Base-by-base conservation (phyloP, 768 basidiomycete genomes). In the Tricholoma sp. region DNA sequence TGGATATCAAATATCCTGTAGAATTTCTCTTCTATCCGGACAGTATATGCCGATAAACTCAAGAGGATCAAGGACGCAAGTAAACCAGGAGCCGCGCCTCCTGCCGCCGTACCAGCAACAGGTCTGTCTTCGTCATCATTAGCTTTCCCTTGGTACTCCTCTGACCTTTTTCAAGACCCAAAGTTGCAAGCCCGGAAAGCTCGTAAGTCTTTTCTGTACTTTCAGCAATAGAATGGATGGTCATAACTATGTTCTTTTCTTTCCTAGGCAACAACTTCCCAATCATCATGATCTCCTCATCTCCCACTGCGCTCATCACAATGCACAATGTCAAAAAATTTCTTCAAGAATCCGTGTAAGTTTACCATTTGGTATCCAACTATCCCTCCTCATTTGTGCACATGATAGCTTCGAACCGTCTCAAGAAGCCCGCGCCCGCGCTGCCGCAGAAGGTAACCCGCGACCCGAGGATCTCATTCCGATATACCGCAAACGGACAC, bases 271-370 rank as follows among this genome's bases (percentile, higher is more conserved):
- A 84, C 65, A 84, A 81, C 64, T 89, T 89, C 71, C 96, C 96
- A 0, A 98, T 99, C 66, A 97, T 98, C 70, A 89, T 98, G 76
- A 94, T 99, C 42, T 96, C 95, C 0, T 96, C 94, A 0, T 94
- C 89, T 13, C 94, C 94, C 0, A 98, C 96, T 1, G 86, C 94
- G 3, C 82, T 99, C 54, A 87, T 99, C 67, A 97, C 94, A 6
- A 97, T 99, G 93, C 86, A 94, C 81, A 99, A 99, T 65, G 93
- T 98, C 55, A 91, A 91, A 69, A 83, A 82, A 32, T 97, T 98
- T 73, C 73, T 99, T 13, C 93, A 98, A 74, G 93, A 98, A 65
- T 83, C 92, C 0, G 74, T 81, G 88, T 92, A 70, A 57, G 85
- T 70, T 3, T 36, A 28, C 11, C 47, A 13, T 32, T 9, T 31